Evolutionary conservation across 2,329 filamentous ascomycete genomes (phyloP).

Genomic region (Sclerotinia borealis): DNA sequence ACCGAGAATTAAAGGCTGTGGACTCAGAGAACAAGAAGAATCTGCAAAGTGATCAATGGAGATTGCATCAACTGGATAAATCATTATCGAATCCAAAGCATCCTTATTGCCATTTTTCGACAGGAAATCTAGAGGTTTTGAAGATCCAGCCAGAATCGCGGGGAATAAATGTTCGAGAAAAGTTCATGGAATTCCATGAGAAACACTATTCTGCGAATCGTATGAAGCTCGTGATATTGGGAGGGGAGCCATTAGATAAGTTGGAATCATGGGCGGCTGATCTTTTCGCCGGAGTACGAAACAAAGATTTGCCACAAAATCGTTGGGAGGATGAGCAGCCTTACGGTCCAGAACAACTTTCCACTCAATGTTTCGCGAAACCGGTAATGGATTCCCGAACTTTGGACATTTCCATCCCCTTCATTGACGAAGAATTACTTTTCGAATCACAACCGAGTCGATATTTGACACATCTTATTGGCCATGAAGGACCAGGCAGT

Average conservation of each 20-base stretch:
- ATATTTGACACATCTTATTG: constrained; percentile 67
- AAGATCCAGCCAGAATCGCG: constrained; percentile 61
- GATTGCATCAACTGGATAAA: constrained; percentile 65
- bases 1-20: constrained; percentile 65
- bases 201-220: constrained; percentile 68
- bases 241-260: constrained; percentile 59
- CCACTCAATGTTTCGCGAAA: constrained; percentile 62
- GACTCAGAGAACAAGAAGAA: constrained; percentile 81
- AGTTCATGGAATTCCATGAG: constrained; percentile 68
- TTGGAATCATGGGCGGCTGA: constrained; percentile 64
- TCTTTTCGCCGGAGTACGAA: constrained; percentile 60
- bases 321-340: constrained; percentile 60
- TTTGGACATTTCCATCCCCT: constrained; percentile 63
- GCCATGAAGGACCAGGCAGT: constrained; percentile 69
- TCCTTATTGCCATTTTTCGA: constrained; percentile 69
- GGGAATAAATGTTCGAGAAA: constrained; percentile 62
- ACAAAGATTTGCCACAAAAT: constrained; percentile 59
- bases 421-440: constrained; percentile 60
- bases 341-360: constrained; percentile 53
- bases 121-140: constrained; percentile 63
- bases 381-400: constrained; percentile 65
- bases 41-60: constrained; percentile 66
- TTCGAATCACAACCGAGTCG: constrained; percentile 63
- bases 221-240: constrained; percentile 68
- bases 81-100: constrained; percentile 63